A percentile compares a stretch with the other conserved stretches of the same genome.
phyloP scores from a whole-genome alignment of 495 filamentous ascomycete genomes.

The Hypoxylon subgilvum region DNA sequence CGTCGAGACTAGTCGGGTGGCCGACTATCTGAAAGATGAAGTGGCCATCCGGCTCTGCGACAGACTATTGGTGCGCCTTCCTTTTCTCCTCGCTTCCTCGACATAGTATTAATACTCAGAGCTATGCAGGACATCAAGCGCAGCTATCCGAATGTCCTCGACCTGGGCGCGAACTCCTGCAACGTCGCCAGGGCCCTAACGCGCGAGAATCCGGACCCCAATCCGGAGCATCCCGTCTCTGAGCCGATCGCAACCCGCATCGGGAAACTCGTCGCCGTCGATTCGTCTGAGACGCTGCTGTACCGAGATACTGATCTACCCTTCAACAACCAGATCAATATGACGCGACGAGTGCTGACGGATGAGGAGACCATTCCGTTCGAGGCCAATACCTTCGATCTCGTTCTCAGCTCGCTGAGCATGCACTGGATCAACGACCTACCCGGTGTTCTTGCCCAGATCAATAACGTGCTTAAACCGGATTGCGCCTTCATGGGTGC shows the following conservation, averaged over 20 bases:
- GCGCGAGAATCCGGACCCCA: constrained; percentile 66
- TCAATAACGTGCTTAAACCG: constrained; percentile 83
- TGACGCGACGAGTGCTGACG: constrained; percentile 73
- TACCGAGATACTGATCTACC: constrained; percentile 78
- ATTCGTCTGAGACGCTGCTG: constrained; percentile 77
- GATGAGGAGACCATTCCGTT: constrained; percentile 78
- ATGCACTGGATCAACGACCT: constrained; percentile 99
- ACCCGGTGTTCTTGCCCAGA: constrained; percentile 77
- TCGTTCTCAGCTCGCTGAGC: constrained; percentile 82
- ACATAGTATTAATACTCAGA: background rate
- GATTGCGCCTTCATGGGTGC: constrained; percentile 92
- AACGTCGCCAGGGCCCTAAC: constrained; percentile 86
- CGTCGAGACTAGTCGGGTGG: constrained; percentile 71
- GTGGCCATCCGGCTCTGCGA: constrained; percentile 85
- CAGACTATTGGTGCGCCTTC: constrained; percentile 70
- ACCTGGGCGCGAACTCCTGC: constrained; percentile 94
- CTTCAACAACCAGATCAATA: constrained; percentile 74
- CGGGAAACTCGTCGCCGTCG: constrained; percentile 74
- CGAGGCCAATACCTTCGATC: constrained; percentile 78
- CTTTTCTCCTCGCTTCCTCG: background rate
- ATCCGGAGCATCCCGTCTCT: constrained; percentile 55
- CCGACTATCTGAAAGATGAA: constrained; percentile 93
- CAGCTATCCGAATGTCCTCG: constrained; percentile 80
- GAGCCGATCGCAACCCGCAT: constrained; percentile 72
- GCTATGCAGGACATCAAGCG: constrained; percentile 82